A percentile compares a stretch with the other conserved stretches of the same genome.
Conservation (phyloP, 306 rosid genomes). For the Citrullus colocynthis region DNA sequence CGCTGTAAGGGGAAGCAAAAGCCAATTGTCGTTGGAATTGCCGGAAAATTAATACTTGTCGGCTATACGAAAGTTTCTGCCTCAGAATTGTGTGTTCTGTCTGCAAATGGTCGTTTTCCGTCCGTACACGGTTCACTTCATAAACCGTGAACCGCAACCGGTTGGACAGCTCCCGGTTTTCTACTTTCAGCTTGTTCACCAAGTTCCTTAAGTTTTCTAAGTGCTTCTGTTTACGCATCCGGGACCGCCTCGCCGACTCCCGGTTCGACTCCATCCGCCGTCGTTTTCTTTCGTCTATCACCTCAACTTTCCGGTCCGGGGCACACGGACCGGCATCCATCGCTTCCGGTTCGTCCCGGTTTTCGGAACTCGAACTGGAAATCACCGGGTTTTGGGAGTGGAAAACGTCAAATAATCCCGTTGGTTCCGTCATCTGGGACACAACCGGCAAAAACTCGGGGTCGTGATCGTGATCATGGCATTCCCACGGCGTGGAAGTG, state of each 20-base stretch:
- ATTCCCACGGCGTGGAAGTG: conserved; percentile 41
- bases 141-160: conserved; percentile 29
- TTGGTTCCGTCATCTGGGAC: conserved; percentile 15
- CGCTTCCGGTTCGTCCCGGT: not conserved
- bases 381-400: conserved; percentile 7
- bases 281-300: conserved; percentile 47
- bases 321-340: not conserved
- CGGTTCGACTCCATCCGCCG: conserved; percentile 86
- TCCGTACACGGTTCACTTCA: conserved; percentile 26
- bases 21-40: conserved; percentile 31
- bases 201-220: conserved; percentile 68
- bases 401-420: conserved; percentile 21
- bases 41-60: conserved; percentile 40
- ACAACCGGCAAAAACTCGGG: conserved; percentile 12
- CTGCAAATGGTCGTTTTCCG: conserved; percentile 47
- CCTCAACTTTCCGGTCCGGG: conserved; percentile 1
- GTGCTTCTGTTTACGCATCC: conserved; percentile 84
- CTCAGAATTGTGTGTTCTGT: conserved; percentile 37
- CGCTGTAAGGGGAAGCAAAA: conserved; percentile 50
- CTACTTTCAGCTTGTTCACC: conserved; percentile 44
- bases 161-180: conserved; percentile 59
- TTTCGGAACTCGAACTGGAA: conserved; percentile 19
- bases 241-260: conserved; percentile 86
- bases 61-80: conserved; percentile 34
- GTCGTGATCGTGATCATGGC: conserved; percentile 10